These are phyloP conservation scores for Kandelia obovata DNA, from an alignment of 345 rosid genomes.

Conservation along the genomic window DNA sequence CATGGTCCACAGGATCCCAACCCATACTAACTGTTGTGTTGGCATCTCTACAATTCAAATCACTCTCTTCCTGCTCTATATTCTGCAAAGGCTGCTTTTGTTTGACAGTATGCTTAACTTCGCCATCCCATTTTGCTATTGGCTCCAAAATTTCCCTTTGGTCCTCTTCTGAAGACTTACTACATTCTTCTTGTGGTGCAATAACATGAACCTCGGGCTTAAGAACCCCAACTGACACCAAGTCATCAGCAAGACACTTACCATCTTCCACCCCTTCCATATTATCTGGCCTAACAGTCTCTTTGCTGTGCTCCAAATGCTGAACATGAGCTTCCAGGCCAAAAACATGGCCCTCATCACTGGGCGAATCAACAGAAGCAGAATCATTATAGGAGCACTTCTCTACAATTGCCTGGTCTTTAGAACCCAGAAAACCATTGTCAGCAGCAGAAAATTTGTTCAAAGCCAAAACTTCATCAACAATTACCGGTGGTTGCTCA, in stretches of 20 bases:
- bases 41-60: background rate
- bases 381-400: constrained; percentile 13
- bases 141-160: constrained; percentile 14
- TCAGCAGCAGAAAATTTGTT: constrained; percentile 3
- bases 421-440: constrained; percentile 12
- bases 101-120: constrained; percentile 17
- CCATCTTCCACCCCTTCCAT: background rate
- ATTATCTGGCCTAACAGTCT: background rate
- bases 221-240: constrained; percentile 7
- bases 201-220: constrained; percentile 10
- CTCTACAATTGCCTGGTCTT: constrained; percentile 14
- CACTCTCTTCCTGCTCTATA: constrained; percentile 7
- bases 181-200: constrained; percentile 5
- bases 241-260: background rate
- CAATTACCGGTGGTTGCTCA: background rate
- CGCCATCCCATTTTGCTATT: constrained; percentile 13
- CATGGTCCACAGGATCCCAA: constrained; percentile 1
- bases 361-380: constrained; percentile 15
- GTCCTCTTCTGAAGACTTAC: constrained; percentile 15
- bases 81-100: constrained; percentile 15
- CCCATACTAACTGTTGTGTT: background rate
- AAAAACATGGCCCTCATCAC: background rate
- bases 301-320: background rate
- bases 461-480: constrained; percentile 4
- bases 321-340: background rate